Conservation (phyloP, 495 filamentous ascomycete species). For the Trichoderma orchidacearum region DNA sequence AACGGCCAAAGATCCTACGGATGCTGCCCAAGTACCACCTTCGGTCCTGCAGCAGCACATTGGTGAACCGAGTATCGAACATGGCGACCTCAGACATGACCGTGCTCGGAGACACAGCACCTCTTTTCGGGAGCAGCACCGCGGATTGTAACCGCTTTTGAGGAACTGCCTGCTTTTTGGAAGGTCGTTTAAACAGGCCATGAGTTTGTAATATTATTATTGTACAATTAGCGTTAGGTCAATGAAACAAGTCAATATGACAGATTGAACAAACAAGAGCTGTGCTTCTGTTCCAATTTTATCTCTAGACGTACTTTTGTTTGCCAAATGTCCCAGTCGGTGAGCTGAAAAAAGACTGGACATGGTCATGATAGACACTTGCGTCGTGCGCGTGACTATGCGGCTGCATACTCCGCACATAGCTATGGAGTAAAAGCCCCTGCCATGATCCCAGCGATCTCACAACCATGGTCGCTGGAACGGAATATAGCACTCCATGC, state of each 20-base stretch:
- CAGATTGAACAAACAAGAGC: too few relatives aligned
- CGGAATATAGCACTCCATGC: too few relatives aligned
- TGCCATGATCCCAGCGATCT: too few relatives aligned
- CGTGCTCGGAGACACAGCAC: constrained; percentile 24
- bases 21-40: constrained; percentile 34
- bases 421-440: too few relatives aligned
- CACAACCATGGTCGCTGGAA: too few relatives aligned
- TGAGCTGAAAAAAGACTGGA: too few relatives aligned
- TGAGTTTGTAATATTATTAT: constrained; percentile 1
- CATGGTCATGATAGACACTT: too few relatives aligned
- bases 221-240: neutral
- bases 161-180: neutral
- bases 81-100: constrained; percentile 18
- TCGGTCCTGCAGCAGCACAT: constrained; percentile 23
- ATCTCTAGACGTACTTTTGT: too few relatives aligned
- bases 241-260: neutral
- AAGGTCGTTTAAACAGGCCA: neutral
- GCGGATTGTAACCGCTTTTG: constrained; percentile 16
- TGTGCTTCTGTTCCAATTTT: too few relatives aligned
- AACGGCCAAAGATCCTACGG: constrained; percentile 18
- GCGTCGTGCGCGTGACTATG: too few relatives aligned
- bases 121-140: constrained; percentile 24
- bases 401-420: too few relatives aligned
- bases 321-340: too few relatives aligned
- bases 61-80: constrained; percentile 23